phyloP scores from a whole-genome alignment of 2,329 filamentous ascomycete genomes.

The Raffaelea deltoideospora region DNA sequence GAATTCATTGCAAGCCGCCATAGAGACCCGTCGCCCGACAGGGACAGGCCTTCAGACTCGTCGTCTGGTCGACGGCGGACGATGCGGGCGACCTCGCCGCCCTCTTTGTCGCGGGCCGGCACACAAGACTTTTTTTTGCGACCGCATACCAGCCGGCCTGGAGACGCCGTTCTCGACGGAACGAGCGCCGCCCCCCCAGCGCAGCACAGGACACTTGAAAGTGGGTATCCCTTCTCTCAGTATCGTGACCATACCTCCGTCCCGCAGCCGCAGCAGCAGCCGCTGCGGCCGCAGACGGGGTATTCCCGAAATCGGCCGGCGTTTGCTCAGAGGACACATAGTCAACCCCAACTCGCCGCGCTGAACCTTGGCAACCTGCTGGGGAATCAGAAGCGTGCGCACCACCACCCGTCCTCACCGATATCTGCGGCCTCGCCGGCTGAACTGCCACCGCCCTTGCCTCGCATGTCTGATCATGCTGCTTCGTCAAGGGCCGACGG shows the following conservation, averaged over 20 bases:
- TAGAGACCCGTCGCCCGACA: constrained; percentile 9
- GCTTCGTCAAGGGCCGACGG: no score
- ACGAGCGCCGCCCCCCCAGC: no score
- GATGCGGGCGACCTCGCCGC: constrained; percentile 3
- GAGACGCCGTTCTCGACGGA: constrained; percentile 18
- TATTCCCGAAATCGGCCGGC: constrained; percentile 32
- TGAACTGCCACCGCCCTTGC: neutral
- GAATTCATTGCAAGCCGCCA: constrained; percentile 33
- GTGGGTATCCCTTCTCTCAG: constrained; percentile 9
- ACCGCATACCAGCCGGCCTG: constrained; percentile 14
- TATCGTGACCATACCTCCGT: neutral
- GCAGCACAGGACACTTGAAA: constrained; percentile 16
- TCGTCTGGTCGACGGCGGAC: neutral
- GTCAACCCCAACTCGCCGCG: constrained; percentile 30
- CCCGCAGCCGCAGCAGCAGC: constrained; percentile 1
- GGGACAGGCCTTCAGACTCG: neutral
- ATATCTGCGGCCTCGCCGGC: neutral
- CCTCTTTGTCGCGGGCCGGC: no score
- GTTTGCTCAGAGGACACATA: constrained; percentile 28
- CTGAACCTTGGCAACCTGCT: constrained; percentile 18
- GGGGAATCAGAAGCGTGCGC: constrained; percentile 10
- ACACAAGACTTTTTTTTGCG: no score
- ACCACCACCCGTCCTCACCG: neutral
- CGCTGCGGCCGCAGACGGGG: constrained; percentile 35
- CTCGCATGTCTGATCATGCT: neutral